Conservation (phyloP, 1,139 yeast genomes). For the Ogataea hybrid region DNA sequence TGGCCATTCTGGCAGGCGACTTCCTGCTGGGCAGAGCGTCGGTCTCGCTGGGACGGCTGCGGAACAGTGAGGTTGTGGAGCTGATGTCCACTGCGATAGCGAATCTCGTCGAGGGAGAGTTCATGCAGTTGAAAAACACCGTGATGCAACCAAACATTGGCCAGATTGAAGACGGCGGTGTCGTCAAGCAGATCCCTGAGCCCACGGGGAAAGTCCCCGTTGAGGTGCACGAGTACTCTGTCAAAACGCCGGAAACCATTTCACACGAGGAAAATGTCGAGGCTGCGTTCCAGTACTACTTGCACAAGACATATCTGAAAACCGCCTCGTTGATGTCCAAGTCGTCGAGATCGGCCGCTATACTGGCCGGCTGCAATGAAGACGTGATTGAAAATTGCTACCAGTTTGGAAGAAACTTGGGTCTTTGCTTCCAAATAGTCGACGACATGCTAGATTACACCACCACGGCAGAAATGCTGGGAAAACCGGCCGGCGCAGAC, state of each 20-base stretch:
- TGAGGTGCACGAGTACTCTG: conserved; percentile 58
- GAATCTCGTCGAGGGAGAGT: conserved; percentile 95
- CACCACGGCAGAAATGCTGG: conserved; percentile 74
- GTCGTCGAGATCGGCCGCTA: conserved; percentile 91
- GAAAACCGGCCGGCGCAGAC: conserved; percentile 97
- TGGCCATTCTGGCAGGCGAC: conserved; percentile 98
- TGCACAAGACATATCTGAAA: conserved; percentile 91
- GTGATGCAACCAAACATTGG: conserved; percentile 54
- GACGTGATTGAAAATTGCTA: conserved; percentile 79
- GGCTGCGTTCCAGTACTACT: conserved; percentile 91
- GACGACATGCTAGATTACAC: conserved; percentile 97
- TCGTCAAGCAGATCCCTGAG: conserved; percentile 50
- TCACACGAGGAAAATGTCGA: conserved; percentile 69
- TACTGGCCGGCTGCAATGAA: conserved; percentile 79
- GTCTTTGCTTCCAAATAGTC: conserved; percentile 92
- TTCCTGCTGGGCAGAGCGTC: conserved; percentile 94
- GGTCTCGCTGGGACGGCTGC: conserved; percentile 85
- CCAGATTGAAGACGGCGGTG: conserved; percentile 43
- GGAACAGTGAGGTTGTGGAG: conserved; percentile 97
- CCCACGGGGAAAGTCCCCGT: conserved; percentile 66
- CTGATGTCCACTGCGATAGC: conserved; percentile 94
- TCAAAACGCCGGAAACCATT: conserved; percentile 35
- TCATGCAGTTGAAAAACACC: conserved; percentile 95
- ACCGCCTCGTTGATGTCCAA: conserved; percentile 97
- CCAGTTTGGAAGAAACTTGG: conserved; percentile 88